phyloP scores from a whole-genome alignment of 768 basidiomycete genomes.

The Boletus tomentosulus region DNA sequence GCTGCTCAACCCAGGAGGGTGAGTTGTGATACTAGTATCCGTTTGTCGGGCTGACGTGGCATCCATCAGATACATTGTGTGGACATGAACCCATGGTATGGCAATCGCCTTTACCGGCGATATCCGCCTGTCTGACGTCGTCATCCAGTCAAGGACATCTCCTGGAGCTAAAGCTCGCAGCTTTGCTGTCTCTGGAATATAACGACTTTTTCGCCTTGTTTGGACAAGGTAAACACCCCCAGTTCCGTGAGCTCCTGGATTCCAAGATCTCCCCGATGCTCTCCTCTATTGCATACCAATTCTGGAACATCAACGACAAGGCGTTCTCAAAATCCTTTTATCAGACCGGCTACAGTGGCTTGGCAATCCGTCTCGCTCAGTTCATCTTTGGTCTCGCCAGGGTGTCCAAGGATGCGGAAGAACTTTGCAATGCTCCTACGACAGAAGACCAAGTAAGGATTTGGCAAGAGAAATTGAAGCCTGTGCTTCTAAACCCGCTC shows the following conservation, averaged over 20 bases:
- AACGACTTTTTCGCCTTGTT: constrained; percentile 65
- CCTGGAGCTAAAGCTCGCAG: constrained; percentile 74
- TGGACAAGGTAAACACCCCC: constrained; percentile 55
- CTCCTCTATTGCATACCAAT: constrained; percentile 70
- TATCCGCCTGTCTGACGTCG: neutral
- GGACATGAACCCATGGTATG: constrained; percentile 64
- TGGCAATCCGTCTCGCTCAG: constrained; percentile 60
- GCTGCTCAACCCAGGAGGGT: constrained; percentile 54
- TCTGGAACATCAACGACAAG: constrained; percentile 62
- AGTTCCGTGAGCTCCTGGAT: constrained; percentile 60
- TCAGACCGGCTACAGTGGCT: constrained; percentile 61
- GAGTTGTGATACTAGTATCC: constrained; percentile 9
- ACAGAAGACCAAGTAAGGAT: constrained; percentile 56
- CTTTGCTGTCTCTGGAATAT: constrained; percentile 51
- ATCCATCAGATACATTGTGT: constrained; percentile 57
- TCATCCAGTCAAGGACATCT: constrained; percentile 62
- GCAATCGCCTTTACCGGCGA: neutral
- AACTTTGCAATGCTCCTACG: constrained; percentile 51
- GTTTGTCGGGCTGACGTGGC: neutral
- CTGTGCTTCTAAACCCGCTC: constrained; percentile 55
- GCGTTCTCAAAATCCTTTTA: constrained; percentile 57
- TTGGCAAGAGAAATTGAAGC: constrained; percentile 57
- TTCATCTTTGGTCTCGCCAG: constrained; percentile 59
- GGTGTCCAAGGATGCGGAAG: constrained; percentile 49
- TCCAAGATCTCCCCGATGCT: constrained; percentile 59